These are phyloP conservation scores for Batkoa obscura DNA, from an alignment of 371 early-diverging fungal species.

Conservation along the genomic window DNA sequence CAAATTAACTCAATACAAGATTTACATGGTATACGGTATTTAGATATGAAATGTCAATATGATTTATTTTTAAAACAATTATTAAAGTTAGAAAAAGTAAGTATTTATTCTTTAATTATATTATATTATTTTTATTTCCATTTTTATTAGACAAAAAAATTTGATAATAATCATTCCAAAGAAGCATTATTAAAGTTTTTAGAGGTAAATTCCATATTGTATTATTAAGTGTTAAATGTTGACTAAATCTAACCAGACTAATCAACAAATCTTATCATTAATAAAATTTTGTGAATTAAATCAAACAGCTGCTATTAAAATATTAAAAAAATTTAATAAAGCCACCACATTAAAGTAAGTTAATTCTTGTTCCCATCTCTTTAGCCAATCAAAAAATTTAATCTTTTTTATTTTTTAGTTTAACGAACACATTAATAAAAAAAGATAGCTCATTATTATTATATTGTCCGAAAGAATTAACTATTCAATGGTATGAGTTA, in stretches of 20 bases:
- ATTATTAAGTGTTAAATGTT: constrained; percentile 13
- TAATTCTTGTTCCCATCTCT: constrained; percentile 8
- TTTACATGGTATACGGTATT: not conserved
- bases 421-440: constrained; percentile 12
- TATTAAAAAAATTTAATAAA: constrained; percentile 72
- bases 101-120: not conserved
- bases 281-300: constrained; percentile 52
- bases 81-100: not conserved
- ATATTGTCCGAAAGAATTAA: constrained; percentile 17
- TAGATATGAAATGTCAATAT: not conserved
- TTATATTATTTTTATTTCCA: not conserved
- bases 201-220: not conserved
- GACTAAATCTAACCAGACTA: constrained; percentile 16
- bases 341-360: constrained; percentile 35
- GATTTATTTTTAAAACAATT: not conserved
- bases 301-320: constrained; percentile 56
- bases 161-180: not conserved
- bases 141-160: not conserved
- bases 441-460: constrained; percentile 14
- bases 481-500: constrained; percentile 7
- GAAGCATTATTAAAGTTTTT: constrained; percentile 4
- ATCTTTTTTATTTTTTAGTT: too few species aligned
- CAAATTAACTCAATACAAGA: not conserved
- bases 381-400: too few species aligned
- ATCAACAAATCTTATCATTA: constrained; percentile 40